Conservation (phyloP, 2,329 filamentous ascomycete genomes). For the Monosporascus sp. region DNA sequence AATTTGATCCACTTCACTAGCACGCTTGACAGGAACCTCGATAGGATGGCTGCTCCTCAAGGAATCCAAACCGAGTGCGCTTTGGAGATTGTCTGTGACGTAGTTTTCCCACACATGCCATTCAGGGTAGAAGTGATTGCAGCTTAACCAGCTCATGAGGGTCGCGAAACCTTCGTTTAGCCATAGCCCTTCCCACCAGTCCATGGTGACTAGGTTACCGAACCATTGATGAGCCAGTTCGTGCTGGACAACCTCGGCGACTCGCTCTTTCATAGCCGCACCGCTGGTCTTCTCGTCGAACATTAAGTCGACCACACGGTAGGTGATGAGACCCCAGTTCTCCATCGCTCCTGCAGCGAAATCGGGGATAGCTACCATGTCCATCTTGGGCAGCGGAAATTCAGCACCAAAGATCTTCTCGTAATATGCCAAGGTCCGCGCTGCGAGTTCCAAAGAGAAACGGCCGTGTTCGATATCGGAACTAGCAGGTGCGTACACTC, state of each 20-base stretch:
- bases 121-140: conserved; percentile 92
- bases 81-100: conserved; percentile 86
- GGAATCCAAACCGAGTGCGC: conserved; percentile 81
- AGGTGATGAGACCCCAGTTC: conserved; percentile 96
- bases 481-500: conserved; percentile 89
- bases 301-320: conserved; percentile 84
- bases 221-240: conserved; percentile 98
- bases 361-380: conserved; percentile 93
- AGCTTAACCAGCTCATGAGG: conserved; percentile 77
- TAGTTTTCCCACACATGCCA: conserved; percentile 98
- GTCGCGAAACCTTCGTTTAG: conserved; percentile 91
- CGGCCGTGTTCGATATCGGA: conserved; percentile 85
- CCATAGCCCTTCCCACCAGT: conserved; percentile 98
- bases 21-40: conserved; percentile 90
- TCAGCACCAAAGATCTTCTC: conserved; percentile 87
- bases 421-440: conserved; percentile 87
- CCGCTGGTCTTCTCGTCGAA: conserved; percentile 89
- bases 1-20: conserved; percentile 96
- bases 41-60: conserved; percentile 93
- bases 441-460: conserved; percentile 86
- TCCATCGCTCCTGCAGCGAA: conserved; percentile 97
- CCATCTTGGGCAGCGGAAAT: conserved; percentile 90
- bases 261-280: conserved; percentile 83
- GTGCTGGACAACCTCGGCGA: conserved; percentile 94
- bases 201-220: conserved; percentile 95